Evolutionary conservation across 805 yeast genomes (phyloP), one percentile per base, ranked within the genome.

Genomic region (Sungouiozyma ichnusensis): DNA sequence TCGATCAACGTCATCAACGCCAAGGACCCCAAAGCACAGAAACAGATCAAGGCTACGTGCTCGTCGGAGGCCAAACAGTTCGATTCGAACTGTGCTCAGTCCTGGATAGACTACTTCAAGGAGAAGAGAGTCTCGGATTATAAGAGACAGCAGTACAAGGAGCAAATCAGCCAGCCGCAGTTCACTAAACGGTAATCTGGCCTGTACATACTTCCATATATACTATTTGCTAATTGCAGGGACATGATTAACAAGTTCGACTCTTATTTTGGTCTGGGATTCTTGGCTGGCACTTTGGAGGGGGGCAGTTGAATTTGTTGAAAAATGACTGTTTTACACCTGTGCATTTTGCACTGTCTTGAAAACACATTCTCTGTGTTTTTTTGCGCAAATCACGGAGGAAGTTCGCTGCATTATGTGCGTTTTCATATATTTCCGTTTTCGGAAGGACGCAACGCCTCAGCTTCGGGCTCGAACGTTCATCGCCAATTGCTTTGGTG

Each of bases 91-190:
- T 88, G 97, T 63, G 86, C 85, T 8, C 77, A 78, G 13, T 77
- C 87, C 41, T 88, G 97, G 97, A 86, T 76, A 47, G 71, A 81
- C 46, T 87, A 88, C 60, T 88, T 90, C 69, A 90, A 87, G 58
- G 90, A 86, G 62, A 88, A 87, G 62, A 75, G 96, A 52, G 81
- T 79, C 33, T 80, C 77, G 45, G 95, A 86, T 51, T 65, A 76
- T 47, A 76, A 39, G 13, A 38, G 35, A 24, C 13, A 18, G n/a
- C 20, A 41, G 33, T 36, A 31, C 20, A 24, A 24, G 29, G 9
- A 24, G 29, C 6, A 24, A 24, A 24, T 24, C 9, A 24, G 11
- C 29, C 9, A 24, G 29, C 9, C 29, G 9, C 29, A 24, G n/a
- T n/a, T n/a, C n/a, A n/a, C n/a, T n/a, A n/a, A n/a, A n/a, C n/a